Conservation (phyloP, 2,329 filamentous ascomycete species). For the Trichoderma arundinaceum region DNA sequence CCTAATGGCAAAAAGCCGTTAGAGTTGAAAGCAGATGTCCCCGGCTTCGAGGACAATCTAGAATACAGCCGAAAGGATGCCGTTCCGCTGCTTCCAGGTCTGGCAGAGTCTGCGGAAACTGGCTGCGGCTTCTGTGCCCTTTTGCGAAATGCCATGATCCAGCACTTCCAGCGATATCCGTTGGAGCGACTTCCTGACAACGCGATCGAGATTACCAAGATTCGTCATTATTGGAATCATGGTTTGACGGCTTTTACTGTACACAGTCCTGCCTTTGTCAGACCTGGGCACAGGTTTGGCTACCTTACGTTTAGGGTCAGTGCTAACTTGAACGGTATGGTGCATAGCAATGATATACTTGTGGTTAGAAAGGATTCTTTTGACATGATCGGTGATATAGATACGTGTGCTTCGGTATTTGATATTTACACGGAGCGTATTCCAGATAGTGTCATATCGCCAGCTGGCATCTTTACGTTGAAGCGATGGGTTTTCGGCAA, state of each 20-base stretch:
- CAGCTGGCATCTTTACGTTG: constrained; percentile 13
- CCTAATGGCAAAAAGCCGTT: neutral
- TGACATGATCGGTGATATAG: neutral
- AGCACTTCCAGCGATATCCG: neutral
- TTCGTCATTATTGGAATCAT: constrained; percentile 5
- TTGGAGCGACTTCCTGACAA: constrained; percentile 2
- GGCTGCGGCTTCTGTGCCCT: neutral
- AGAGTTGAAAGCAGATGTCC: constrained; percentile 14
- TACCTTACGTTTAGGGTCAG: constrained; percentile 16
- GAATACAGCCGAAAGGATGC: constrained; percentile 10
- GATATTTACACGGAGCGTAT: neutral
- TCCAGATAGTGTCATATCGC: constrained; percentile 11
- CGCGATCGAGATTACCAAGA: neutral
- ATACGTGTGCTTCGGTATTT: neutral
- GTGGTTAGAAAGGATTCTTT: neutral
- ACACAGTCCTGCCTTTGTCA: constrained; percentile 4
- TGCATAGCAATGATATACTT: neutral
- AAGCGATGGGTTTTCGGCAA: constrained; percentile 16
- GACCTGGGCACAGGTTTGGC: neutral
- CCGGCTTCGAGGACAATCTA: neutral
- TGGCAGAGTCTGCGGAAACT: neutral
- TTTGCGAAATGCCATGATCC: constrained; percentile 16
- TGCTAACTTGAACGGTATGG: neutral
- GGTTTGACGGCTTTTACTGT: constrained; percentile 9
- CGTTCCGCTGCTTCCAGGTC: neutral